Conservation (phyloP, 2,329 filamentous ascomycete species). For the Penicillium sp. region DNA sequence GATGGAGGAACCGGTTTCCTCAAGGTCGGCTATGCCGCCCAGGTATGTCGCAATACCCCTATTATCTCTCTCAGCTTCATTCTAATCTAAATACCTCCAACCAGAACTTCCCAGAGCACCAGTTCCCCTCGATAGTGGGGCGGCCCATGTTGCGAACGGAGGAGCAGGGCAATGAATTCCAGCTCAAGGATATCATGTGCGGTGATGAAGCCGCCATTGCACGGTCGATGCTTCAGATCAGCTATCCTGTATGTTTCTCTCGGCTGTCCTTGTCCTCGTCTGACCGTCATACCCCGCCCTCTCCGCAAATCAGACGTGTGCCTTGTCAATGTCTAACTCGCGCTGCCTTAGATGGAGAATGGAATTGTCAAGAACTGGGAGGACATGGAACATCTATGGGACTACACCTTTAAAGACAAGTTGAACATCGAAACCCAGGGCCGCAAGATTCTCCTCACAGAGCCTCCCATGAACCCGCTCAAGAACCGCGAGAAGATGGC, state of each 20-base stretch:
- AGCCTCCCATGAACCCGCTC: conserved; percentile 96
- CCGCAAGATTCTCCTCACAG: conserved; percentile 95
- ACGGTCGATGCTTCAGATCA: conserved; percentile 96
- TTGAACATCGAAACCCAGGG: conserved; percentile 86
- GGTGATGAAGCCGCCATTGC: conserved; percentile 96
- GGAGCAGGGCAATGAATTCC: conserved; percentile 72
- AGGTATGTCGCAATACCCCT: conserved; percentile 50
- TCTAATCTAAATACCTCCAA: conserved; percentile 8
- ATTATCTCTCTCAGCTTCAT: background rate
- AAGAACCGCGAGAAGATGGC: conserved; percentile 98
- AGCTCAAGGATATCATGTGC: conserved; percentile 99
- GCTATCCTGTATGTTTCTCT: conserved; percentile 69
- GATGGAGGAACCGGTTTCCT: conserved; percentile 99
- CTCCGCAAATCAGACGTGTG: conserved; percentile 24
- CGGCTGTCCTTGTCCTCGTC: background rate
- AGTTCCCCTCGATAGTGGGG: conserved; percentile 97
- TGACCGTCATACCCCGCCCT: conserved; percentile 18
- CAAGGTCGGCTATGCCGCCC: conserved; percentile 97
- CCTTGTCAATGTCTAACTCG: conserved; percentile 20
- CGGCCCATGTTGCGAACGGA: conserved; percentile 96
- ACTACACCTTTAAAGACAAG: conserved; percentile 98
- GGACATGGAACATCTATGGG: conserved; percentile 99
- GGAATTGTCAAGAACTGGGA: conserved; percentile 99
- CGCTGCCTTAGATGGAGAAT: conserved; percentile 78
- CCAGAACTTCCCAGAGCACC: conserved; percentile 97